Percentiles rank a stretch among this genome's conserved stretches.
phyloP scores from a whole-genome alignment of 73 alveolate species.

The Blepharisma japonicum region DNA sequence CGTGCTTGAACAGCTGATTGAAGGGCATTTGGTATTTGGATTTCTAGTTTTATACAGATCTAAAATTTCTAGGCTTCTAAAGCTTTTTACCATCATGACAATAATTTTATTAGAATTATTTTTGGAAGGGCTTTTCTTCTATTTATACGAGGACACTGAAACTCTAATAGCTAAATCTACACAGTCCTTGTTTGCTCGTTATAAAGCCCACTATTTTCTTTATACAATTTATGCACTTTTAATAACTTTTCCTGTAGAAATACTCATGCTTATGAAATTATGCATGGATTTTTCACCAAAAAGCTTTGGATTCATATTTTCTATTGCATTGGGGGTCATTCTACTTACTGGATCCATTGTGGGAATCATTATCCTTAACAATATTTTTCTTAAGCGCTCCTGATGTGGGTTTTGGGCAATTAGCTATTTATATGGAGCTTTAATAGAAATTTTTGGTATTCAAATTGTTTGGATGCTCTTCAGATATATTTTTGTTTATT shows the following conservation, averaged over 20 bases:
- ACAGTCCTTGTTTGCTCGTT: neutral
- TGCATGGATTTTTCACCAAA: neutral
- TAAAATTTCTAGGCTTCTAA: neutral
- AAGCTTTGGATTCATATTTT: neutral
- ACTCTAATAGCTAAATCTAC: neutral
- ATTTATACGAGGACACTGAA: neutral
- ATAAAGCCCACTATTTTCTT: neutral
- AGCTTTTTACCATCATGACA: neutral
- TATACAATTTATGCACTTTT: neutral
- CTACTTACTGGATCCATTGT: neutral
- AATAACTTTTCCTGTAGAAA: neutral
- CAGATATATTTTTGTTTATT: neutral
- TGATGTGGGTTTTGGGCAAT: conserved; percentile 21
- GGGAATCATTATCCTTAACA: neutral
- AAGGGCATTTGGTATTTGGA: conserved; percentile 19
- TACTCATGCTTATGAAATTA: neutral
- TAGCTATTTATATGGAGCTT: neutral
- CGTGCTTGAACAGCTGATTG: neutral
- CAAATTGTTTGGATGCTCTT: neutral
- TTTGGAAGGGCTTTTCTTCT: neutral
- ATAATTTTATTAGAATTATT: neutral
- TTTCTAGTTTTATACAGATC: neutral
- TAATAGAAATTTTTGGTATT: neutral
- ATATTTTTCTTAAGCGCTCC: neutral
- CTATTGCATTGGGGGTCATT: neutral